Evolutionary conservation across 1,139 yeast genomes (phyloP), one percentile per base, ranked within the genome.

Genomic region (Candida sp.): DNA sequence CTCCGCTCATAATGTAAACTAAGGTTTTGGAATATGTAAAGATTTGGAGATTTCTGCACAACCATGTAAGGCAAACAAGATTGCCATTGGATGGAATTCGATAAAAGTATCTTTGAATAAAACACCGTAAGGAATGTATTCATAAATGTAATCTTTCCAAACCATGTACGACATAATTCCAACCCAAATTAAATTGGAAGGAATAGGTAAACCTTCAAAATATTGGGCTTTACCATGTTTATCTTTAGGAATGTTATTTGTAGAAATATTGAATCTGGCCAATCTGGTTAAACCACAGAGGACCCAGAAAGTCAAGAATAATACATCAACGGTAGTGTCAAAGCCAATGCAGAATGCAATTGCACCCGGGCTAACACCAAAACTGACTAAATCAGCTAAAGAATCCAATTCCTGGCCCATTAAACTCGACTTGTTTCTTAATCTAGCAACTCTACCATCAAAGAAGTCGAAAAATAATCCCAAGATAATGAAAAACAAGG

Each of bases 351-450:
- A 82, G 63, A 90, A 93, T 3, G 96, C 99, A 63, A 89, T 85
- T 15, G 91, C 77, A 1, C 97, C 96, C 4, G 97, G 97, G 4
- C 95, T 88, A 21, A 90, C 96, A 48, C 96, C 95, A 63, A 91
- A 91, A 12, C 96, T 85, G 29, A 93, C 81, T 58, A 93, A 79
- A 66, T 93, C 99, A 22, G 99, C 99, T 57, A 93, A 77, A 1
- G 97, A 89, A 62, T 93, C 99, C 55, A 93, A 80, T 67, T 93
- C 99, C 66, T 93, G 98, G 47, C 99, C 99, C 89, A 95, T 88
- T 45, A 93, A 75, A 22, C 96, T 85, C 3, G 96, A 81, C 68
- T 93, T 89, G 64, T 90, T 86, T 68, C 97, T 81, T 70, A 93
- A 78, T 56, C 99, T 79, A 5, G 99, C 99, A 6, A 93, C 99